Percentiles rank a stretch among this genome's conserved stretches.
These are phyloP conservation scores for Haplographium delicatum DNA, from an alignment of 495 filamentous ascomycete species.

Conservation along the genomic window DNA sequence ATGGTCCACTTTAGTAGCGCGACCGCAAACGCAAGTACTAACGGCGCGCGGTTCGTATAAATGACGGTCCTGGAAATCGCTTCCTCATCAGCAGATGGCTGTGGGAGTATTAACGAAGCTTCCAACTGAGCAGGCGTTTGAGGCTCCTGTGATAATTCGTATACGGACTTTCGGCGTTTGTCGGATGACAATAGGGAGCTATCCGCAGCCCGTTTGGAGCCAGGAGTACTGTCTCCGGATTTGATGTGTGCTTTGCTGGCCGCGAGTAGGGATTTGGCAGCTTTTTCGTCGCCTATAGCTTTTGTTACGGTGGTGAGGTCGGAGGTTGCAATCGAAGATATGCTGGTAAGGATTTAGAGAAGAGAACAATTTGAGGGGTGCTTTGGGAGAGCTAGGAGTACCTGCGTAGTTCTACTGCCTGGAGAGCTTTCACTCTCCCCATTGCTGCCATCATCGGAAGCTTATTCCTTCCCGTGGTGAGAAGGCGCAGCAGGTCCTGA, in stretches of 20 bases:
- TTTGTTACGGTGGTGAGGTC: constrained; percentile 47
- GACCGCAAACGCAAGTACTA: constrained; percentile 77
- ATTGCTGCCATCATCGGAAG: constrained; percentile 66
- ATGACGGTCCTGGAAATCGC: constrained; percentile 52
- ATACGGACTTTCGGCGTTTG: constrained; percentile 42
- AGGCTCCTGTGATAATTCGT: constrained; percentile 32
- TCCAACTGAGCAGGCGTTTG: constrained; percentile 60
- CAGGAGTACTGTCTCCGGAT: constrained; percentile 23
- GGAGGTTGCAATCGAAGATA: constrained; percentile 57
- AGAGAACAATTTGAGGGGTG: background rate
- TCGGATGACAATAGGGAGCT: constrained; percentile 23
- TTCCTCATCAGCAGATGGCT: constrained; percentile 48
- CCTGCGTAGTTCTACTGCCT: constrained; percentile 57
- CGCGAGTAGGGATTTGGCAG: constrained; percentile 61
- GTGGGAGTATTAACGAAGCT: constrained; percentile 57
- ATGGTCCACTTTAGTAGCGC: constrained; percentile 69
- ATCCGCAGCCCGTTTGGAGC: constrained; percentile 33
- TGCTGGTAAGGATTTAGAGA: constrained; percentile 32
- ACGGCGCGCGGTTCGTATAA: constrained; percentile 71
- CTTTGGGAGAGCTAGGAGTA: constrained; percentile 27
- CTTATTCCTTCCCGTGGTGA: constrained; percentile 70
- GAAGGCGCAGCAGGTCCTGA: constrained; percentile 68
- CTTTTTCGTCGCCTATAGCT: constrained; percentile 65
- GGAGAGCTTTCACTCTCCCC: constrained; percentile 60
- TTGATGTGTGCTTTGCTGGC: constrained; percentile 60